Conservation (phyloP, 257 asterid genomes). For the Gentiana macrophylla region DNA sequence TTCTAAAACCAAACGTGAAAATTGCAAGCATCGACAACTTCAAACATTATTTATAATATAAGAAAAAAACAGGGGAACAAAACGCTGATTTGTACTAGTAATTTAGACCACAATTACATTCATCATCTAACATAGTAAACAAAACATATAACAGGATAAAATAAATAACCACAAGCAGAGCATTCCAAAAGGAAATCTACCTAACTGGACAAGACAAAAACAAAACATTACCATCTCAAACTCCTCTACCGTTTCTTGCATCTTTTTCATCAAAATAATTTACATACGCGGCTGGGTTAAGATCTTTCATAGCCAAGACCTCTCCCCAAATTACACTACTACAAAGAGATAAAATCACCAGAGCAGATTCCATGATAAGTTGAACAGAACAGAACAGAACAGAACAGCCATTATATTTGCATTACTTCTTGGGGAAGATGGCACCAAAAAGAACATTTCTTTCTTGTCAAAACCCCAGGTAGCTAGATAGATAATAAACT, state of each 20-base stretch:
- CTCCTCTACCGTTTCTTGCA: slow-evolving; percentile 16
- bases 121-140: too few relatives aligned
- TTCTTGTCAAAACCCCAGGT: slow-evolving; percentile 14
- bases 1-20: too few relatives aligned
- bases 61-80: too few relatives aligned
- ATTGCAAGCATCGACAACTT: too few relatives aligned
- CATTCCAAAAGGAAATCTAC: slow-evolving; percentile 16
- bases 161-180: slow-evolving; percentile 5
- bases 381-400: neutral
- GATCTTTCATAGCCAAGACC: slow-evolving; percentile 20
- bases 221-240: slow-evolving; percentile 12
- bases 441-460: slow-evolving; percentile 20
- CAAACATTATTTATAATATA: too few relatives aligned
- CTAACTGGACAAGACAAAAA: slow-evolving; percentile 12
- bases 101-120: too few relatives aligned
- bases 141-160: slow-evolving; percentile 1
- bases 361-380: slow-evolving; percentile 22
- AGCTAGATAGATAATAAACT: neutral
- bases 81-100: too few relatives aligned
- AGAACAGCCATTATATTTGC: slow-evolving; percentile 26
- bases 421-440: slow-evolving; percentile 12
- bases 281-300: slow-evolving; percentile 32
- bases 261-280: slow-evolving; percentile 38
- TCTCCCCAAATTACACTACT: too few relatives aligned
- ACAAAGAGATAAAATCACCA: slow-evolving; percentile 17